Conservation (phyloP, 441 rosid species). For the Euphorbia celastroides region DNA sequence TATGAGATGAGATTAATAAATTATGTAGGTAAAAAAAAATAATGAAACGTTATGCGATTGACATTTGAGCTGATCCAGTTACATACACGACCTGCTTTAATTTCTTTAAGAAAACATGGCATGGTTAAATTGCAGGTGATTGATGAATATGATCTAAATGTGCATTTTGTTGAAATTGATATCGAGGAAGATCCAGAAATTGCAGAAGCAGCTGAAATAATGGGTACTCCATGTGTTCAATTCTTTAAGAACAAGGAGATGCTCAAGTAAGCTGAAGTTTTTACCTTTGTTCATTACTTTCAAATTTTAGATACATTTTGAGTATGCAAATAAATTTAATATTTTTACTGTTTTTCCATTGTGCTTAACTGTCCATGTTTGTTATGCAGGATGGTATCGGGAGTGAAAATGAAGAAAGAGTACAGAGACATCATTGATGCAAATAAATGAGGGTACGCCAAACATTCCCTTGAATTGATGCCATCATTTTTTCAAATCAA, state of each 20-base stretch:
- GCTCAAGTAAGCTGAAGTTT: conserved; percentile 48
- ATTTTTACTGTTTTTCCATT: not conserved
- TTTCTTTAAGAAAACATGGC: no score
- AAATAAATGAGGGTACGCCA: conserved; percentile 49
- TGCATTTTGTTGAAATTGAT: conserved; percentile 93
- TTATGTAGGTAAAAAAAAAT: no score
- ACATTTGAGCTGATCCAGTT: no score
- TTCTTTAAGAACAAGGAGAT: conserved; percentile 92
- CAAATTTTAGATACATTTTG: not conserved
- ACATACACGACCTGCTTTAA: not conserved
- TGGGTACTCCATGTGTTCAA: conserved; percentile 97
- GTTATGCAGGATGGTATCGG: conserved; percentile 61
- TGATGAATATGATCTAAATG: conserved; percentile 77
- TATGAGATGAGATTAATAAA: no score
- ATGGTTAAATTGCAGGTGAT: conserved; percentile 53
- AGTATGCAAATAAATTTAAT: not conserved
- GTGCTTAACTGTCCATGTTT: conserved; percentile 10
- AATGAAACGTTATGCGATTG: no score
- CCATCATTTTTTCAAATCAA: conserved; percentile 38
- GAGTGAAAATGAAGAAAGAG: conserved; percentile 96
- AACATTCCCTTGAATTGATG: conserved; percentile 19
- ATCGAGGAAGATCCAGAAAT: conserved; percentile 94
- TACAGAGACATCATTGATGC: conserved; percentile 82
- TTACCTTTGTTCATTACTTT: no score
- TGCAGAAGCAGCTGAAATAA: conserved; percentile 94